phyloP scores from a whole-genome alignment of 768 basidiomycete species.

The Suillus decipiens region DNA sequence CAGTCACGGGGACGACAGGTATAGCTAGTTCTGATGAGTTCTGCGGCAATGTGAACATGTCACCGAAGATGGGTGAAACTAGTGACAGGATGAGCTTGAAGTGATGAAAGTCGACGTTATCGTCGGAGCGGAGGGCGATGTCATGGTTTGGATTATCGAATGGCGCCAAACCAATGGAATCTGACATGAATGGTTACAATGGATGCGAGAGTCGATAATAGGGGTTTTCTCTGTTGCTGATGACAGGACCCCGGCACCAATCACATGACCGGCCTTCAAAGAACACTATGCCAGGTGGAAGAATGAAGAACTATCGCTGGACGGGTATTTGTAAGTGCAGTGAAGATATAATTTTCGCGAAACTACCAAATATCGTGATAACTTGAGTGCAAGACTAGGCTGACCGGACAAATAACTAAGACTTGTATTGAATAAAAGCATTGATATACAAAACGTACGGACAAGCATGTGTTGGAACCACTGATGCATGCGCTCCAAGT shows the following conservation, averaged over 20 bases:
- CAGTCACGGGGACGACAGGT: slow-evolving; percentile 43
- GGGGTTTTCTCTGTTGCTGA: background rate
- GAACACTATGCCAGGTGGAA: too few species aligned
- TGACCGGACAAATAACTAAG: background rate
- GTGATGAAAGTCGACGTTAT: slow-evolving; percentile 32
- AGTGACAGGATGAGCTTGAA: slow-evolving; percentile 29
- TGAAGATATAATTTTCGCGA: background rate
- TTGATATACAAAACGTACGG: background rate
- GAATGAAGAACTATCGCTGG: too few species aligned
- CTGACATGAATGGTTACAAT: background rate
- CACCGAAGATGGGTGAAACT: slow-evolving; percentile 27
- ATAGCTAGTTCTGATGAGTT: slow-evolving; percentile 14
- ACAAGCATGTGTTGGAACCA: background rate
- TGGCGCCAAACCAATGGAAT: slow-evolving; percentile 8
- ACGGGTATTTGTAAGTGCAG: too few species aligned
- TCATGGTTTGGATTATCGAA: slow-evolving; percentile 5
- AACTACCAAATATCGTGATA: background rate
- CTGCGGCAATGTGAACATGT: slow-evolving; percentile 31
- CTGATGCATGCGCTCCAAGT: background rate
- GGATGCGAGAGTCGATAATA: too few species aligned
- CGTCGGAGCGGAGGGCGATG: slow-evolving; percentile 16
- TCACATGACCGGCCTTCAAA: background rate
- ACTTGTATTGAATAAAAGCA: background rate
- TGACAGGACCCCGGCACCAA: background rate
- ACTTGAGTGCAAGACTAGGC: background rate